Evolutionary conservation across 2,329 filamentous ascomycete genomes (phyloP), one percentile per base, ranked within the genome.

Genomic region (Claviceps sp.): DNA sequence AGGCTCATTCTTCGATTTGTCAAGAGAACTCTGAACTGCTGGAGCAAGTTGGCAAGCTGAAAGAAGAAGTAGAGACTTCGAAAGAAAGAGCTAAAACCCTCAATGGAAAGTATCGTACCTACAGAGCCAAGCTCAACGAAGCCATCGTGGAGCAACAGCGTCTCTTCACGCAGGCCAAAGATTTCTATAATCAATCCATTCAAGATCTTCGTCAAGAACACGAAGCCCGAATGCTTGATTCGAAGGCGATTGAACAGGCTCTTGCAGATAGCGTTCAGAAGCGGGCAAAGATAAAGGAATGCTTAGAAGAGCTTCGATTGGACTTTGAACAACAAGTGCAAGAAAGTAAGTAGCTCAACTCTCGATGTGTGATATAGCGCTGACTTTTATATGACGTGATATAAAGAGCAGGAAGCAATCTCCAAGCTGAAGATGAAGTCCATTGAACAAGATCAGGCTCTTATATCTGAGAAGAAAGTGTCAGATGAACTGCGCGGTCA

Each of bases 111-210:
- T 59, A 66, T 44, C 61, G 60, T 5, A 57, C 57, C 1, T 70
- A 65, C 53, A 68, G 62, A 50, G 56, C 59, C 3, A 69, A 68
- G 16, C 58, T 78, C n/a, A 74, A 76, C 51, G 62, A 70, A 47
- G 70, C 71, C 1, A 70, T 72, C 8, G 54, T 57, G 2, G 74
- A 78, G 53, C 74, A 78, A 30, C 72, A 76, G 52, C 58, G 59
- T 5, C 62, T 77, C 1, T 75, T 66, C 56, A 58, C 54, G 3
- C 61, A 62, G 41, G 63, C 65, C 8, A 65, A 62, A 43, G 50
- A 61, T 2, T 62, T 62, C 43, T 69, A 66, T 50, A 54, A 70
- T 16, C 55, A 67, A 2, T 58, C 65, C 0, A 63, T 68, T 11
- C 54, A 62, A 1, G 58, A 71, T 26, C 52, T 75, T 5, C 62